Evolutionary conservation across 805 yeast species (phyloP), one percentile per base, ranked within the genome.

Genomic region (Zygoascus biomembranicola): DNA sequence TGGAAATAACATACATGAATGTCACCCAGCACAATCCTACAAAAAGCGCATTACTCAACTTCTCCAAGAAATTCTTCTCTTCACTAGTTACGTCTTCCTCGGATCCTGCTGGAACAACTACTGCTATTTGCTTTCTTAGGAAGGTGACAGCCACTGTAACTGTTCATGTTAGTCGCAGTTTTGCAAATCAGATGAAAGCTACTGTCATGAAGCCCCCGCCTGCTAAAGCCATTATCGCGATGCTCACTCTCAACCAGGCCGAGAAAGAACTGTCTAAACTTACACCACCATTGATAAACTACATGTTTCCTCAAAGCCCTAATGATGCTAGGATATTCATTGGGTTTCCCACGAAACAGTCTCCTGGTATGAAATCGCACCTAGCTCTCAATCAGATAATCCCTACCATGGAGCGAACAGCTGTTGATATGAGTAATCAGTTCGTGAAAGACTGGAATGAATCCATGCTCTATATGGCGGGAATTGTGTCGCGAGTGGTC

Each of bases 321-420:
- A 63, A 63, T 42, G 74, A 71, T 47, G 72, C 74, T 6, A 70
- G 69, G 50, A 61, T 72, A 4, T 72, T 68, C 49, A 69, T 71
- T 52, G 75, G 75, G 4, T 71, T 71, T 52, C 72, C 75, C 2
- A 71, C 75, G 1, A 71, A 70, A 55, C 75, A 71, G 53, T 63
- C 71, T 31, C 69, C 75, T 0, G 70, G 69, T 1, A 43, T 71
- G 37, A 61, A 62, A 49, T 63, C 73, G 0, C 75, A 71, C 50
- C 50, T 71, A 1, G 69, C 72, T 1, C 49, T 70, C 47, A 70
- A 67, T 46, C 73, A 69, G 55, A 57, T 70, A 2, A 68, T 71
- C n/a, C 75, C 75, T 1, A 72, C 75, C 1, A 69, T 71, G 74
- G 75, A 71, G 52, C 63, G 75, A 5, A 71, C 75, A 0, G 73